Evolutionary conservation across 164 flowering plant species (phyloP), one percentile per base, ranked within the genome.

Genomic region (Malania oleifera): DNA sequence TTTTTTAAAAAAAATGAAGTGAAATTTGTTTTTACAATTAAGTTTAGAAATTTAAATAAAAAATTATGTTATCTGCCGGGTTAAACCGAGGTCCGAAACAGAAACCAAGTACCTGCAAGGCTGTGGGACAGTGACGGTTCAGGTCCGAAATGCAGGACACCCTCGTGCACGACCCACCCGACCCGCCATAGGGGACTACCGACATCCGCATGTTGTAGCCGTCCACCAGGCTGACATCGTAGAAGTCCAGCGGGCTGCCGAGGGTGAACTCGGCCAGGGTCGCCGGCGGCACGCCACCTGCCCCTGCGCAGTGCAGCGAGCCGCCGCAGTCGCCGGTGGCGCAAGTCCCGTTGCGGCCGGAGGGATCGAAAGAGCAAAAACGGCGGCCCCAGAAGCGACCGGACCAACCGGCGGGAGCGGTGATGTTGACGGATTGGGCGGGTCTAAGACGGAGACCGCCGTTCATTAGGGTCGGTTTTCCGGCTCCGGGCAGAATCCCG

Each of bases 201-300:
- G 70, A 55, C 20, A 79, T 17, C 0, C 67, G 67, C 40, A 77
- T 29, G 57, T 79, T 77, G 64, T 64, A 79, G 24, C 83, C 83
- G 41, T 79, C 84, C 31, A 80, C 84, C 0, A 80, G 74, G 63
- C 84, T 80, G 0, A 80, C 75, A 45, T 77, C 84, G 39, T 80
- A 80, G 64, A 66, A 80, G 34, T 74, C 81, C 0, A 31, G 14
- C 1, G 56, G 57, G 50, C 58, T 54, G 20, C 60, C 70, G 2
- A 77, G 64, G 23, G 82, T 77, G 57, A 80, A 67, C 57, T 80
- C 82, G 0, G 70, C 81, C 0, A 80, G 68, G 10, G 82, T 74
- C 6, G 74, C 74, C 0, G 82, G 84, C 0, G 82, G 76, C 1
- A 54, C 53, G 0, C 80, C 84, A 1, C 80, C 80, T 3, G 68